These are phyloP conservation scores for Pyrus hybrid DNA, from an alignment of 331 rosid species.

Conservation along the genomic window DNA sequence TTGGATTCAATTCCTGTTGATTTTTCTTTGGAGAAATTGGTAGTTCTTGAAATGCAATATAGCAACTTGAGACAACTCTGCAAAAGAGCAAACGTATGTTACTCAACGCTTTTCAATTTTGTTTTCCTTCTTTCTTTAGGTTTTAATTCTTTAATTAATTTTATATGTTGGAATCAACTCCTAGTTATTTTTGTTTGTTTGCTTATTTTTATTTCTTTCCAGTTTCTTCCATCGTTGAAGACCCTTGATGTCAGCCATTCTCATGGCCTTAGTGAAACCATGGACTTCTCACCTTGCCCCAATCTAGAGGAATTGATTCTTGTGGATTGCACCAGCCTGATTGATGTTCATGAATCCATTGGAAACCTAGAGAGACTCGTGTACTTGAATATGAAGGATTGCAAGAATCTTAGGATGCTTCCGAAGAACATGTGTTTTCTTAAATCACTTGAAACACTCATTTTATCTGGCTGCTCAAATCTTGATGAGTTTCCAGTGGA, in stretches of 20 bases:
- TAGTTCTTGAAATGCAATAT: conserved; percentile 9
- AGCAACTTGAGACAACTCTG: too few relatives aligned
- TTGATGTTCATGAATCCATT: too few relatives aligned
- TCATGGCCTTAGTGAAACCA: background rate
- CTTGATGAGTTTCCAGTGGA: background rate
- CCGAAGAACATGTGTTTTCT: background rate
- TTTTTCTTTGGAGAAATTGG: background rate
- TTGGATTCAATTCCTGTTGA: background rate
- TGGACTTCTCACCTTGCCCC: background rate
- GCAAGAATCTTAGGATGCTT: background rate
- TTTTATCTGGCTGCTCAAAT: background rate
- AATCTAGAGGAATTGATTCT: background rate
- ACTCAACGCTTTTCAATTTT: too few relatives aligned
- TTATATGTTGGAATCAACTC: too few relatives aligned
- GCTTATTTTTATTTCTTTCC: background rate
- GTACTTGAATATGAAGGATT: background rate
- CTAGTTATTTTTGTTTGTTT: background rate
- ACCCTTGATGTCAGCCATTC: conserved; percentile 10
- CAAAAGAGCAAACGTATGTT: too few relatives aligned
- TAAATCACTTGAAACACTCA: conserved; percentile 1
- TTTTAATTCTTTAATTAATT: too few relatives aligned
- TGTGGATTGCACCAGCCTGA: background rate
- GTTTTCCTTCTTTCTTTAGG: too few relatives aligned
- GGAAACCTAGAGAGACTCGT: too few relatives aligned
- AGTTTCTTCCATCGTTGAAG: background rate